These are phyloP conservation scores for Trichoderma sp. DNA, from an alignment of 2,329 filamentous ascomycete species.

Conservation along the genomic window DNA sequence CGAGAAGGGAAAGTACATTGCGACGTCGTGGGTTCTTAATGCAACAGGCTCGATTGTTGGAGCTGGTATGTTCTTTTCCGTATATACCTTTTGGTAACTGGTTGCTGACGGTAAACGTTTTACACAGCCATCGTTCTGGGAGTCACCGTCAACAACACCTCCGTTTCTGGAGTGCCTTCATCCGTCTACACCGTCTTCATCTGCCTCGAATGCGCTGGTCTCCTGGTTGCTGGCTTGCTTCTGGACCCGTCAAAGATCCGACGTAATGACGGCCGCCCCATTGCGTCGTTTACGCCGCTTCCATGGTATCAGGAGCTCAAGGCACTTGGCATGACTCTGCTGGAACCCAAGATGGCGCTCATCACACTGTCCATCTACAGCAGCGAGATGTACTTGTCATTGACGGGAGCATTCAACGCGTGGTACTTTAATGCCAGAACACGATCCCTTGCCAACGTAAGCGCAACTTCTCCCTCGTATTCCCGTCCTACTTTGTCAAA, in stretches of 20 bases:
- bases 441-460: constrained; percentile 25
- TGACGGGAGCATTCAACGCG: constrained; percentile 26
- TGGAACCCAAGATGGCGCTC: constrained; percentile 28
- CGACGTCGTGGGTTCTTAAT: constrained; percentile 93
- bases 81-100: not conserved
- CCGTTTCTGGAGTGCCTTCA: constrained; percentile 24
- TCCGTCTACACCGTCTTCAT: constrained; percentile 29
- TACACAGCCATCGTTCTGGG: constrained; percentile 23
- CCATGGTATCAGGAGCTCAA: constrained; percentile 28
- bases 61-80: constrained; percentile 17
- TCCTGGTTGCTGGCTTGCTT: constrained; percentile 15
- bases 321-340: constrained; percentile 19
- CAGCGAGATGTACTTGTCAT: constrained; percentile 27
- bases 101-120: not conserved
- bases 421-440: constrained; percentile 26
- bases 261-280: constrained; percentile 27
- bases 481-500: not conserved
- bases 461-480: not conserved
- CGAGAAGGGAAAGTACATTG: constrained; percentile 86
- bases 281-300: constrained; percentile 25
- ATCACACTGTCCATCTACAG: constrained; percentile 28
- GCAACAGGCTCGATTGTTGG: constrained; percentile 90
- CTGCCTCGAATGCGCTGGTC: constrained; percentile 20
- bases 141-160: constrained; percentile 25
- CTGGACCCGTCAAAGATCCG: constrained; percentile 25